A percentile compares a stretch with the other conserved stretches of the same genome.
These are phyloP conservation scores for Sonneratia alba DNA, from an alignment of 345 rosid species.

Conservation along the genomic window DNA sequence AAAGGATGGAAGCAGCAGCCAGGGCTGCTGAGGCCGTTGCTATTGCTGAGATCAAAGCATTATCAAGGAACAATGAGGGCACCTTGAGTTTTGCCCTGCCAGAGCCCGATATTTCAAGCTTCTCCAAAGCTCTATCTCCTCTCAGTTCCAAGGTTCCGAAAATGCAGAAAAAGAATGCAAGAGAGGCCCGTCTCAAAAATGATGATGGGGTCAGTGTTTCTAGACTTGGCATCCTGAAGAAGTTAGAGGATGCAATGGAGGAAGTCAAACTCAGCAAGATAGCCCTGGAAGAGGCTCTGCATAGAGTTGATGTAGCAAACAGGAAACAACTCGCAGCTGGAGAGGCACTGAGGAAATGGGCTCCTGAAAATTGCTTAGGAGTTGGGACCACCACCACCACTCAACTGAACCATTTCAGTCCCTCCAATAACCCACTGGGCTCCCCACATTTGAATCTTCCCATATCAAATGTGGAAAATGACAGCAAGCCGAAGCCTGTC, in stretches of 20 bases:
- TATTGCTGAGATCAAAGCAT: constrained; percentile 47
- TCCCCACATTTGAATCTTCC: constrained; percentile 31
- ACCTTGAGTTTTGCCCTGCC: constrained; percentile 41
- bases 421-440: constrained; percentile 19
- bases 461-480: constrained; percentile 16
- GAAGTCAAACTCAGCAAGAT: constrained; percentile 66
- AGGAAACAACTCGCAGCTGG: constrained; percentile 69
- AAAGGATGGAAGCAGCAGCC: constrained; percentile 98
- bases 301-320: constrained; percentile 58
- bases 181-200: constrained; percentile 17
- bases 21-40: constrained; percentile 92
- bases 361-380: constrained; percentile 33
- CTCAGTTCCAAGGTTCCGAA: constrained; percentile 23
- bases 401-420: constrained; percentile 25
- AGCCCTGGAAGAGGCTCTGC: constrained; percentile 66
- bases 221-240: constrained; percentile 43
- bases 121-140: constrained; percentile 26
- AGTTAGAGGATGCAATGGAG: constrained; percentile 67
- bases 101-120: constrained; percentile 34
- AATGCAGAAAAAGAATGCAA: constrained; percentile 11
- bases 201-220: constrained; percentile 25
- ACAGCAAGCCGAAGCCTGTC: constrained; percentile 38
- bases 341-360: constrained; percentile 67
- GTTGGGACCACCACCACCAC: constrained; percentile 18
- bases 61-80: constrained; percentile 33